Evolutionary conservation across 164 flowering plant genomes (phyloP).

Genomic region (Platanus orientalis): DNA sequence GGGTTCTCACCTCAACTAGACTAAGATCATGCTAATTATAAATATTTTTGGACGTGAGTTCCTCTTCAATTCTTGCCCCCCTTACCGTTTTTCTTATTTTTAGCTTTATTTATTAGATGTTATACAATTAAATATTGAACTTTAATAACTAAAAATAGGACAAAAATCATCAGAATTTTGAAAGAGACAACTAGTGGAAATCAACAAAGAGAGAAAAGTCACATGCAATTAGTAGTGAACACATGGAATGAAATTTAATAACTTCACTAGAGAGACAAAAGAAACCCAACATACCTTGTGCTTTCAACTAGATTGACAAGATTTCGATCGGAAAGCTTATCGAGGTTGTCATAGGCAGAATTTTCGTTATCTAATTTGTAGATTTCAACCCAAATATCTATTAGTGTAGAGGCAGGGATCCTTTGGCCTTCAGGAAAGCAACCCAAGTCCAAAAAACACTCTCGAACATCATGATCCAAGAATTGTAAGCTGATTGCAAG

Average conservation of each 20-base stretch:
- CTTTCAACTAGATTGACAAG: slow-evolving; percentile 46
- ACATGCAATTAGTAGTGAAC: neutral
- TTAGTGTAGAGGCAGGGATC: slow-evolving; percentile 54
- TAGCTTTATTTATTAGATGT: too few relatives aligned
- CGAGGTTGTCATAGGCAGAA: slow-evolving; percentile 55
- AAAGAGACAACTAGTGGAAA: too few relatives aligned
- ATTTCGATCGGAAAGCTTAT: slow-evolving; percentile 55
- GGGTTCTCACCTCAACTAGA: too few relatives aligned
- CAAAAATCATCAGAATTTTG: too few relatives aligned
- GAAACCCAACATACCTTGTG: slow-evolving; percentile 7
- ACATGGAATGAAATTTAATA: neutral
- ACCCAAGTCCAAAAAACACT: slow-evolving; percentile 60
- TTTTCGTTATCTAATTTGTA: slow-evolving; percentile 44
- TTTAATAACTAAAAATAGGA: too few relatives aligned
- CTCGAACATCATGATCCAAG: slow-evolving; percentile 12
- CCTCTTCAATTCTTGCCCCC: too few relatives aligned
- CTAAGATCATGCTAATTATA: too few relatives aligned
- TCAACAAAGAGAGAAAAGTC: too few relatives aligned
- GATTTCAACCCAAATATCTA: slow-evolving; percentile 55
- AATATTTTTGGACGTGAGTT: too few relatives aligned
- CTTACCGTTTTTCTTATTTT: too few relatives aligned
- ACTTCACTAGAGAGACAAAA: neutral
- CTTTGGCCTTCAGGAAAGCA: slow-evolving; percentile 60
- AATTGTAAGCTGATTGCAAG: slow-evolving; percentile 32
- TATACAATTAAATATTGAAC: too few relatives aligned